phyloP scores from a whole-genome alignment of 2,329 filamentous ascomycete genomes.

The Cyanodermella asteris region DNA sequence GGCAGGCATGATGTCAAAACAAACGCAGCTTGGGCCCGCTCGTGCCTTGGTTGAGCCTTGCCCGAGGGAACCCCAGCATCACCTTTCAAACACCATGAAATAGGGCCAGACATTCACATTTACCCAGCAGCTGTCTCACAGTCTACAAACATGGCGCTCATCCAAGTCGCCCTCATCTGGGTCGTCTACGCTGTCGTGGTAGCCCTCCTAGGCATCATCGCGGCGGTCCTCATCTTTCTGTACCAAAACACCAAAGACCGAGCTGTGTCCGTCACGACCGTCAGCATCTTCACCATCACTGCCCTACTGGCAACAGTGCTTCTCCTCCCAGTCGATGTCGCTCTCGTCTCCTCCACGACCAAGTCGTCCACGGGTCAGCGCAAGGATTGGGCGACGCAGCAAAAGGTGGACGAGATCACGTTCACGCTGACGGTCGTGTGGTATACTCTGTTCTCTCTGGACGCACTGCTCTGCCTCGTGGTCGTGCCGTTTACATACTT shows the following conservation, averaged over 20 bases:
- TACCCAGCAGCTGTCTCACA: no score
- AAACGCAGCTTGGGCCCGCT: no score
- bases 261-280: slow-evolving; percentile 56
- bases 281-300: slow-evolving; percentile 73
- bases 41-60: no score
- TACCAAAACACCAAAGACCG: slow-evolving; percentile 82
- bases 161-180: slow-evolving; percentile 87
- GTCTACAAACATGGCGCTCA: slow-evolving; percentile 33
- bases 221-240: slow-evolving; percentile 68
- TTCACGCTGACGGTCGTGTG: slow-evolving; percentile 72
- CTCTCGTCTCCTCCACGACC: slow-evolving; percentile 74
- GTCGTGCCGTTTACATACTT: slow-evolving; percentile 94
- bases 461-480: slow-evolving; percentile 70
- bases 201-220: slow-evolving; percentile 50
- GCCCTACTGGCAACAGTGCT: slow-evolving; percentile 78
- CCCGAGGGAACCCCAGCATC: no score
- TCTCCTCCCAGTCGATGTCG: slow-evolving; percentile 84
- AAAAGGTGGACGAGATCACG: slow-evolving; percentile 55
- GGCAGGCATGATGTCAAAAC: no score
- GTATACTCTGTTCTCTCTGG: slow-evolving; percentile 78
- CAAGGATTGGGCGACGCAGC: slow-evolving; percentile 85
- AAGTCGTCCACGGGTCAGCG: slow-evolving; percentile 54
- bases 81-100: no score
- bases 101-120: no score
- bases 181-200: slow-evolving; percentile 74